These are phyloP conservation scores for Lablab purpureus DNA, from an alignment of 306 rosid genomes.

Conservation along the genomic window DNA sequence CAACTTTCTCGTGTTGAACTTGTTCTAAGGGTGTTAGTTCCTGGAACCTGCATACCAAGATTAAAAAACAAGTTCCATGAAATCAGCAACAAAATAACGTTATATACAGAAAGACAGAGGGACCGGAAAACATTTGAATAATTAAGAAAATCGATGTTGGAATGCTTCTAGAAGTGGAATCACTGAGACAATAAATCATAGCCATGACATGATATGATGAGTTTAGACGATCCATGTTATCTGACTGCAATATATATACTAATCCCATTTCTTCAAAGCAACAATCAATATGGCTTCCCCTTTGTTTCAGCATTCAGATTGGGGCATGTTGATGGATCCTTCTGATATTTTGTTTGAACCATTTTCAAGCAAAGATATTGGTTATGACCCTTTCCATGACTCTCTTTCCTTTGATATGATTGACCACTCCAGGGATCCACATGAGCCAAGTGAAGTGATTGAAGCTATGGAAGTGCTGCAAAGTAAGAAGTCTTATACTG, in stretches of 20 bases:
- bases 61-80: not conserved
- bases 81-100: not conserved
- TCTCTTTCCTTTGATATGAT: constrained; percentile 37
- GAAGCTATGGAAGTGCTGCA: not conserved
- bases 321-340: constrained; percentile 1
- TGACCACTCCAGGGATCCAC: not conserved
- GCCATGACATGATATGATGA: not conserved
- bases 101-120: not conserved
- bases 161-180: not conserved
- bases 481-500: constrained; percentile 33
- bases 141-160: not conserved
- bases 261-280: not conserved
- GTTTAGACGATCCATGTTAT: not conserved
- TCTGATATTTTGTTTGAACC: not conserved
- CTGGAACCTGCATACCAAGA: not conserved
- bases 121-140: not conserved
- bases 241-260: no score
- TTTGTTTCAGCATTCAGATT: not conserved
- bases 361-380: not conserved
- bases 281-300: not conserved
- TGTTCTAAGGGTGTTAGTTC: not conserved
- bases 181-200: not conserved
- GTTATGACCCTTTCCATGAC: constrained; percentile 4
- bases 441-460: not conserved
- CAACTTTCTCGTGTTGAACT: not conserved